Conservation (phyloP, 495 filamentous ascomycete genomes). For the Aspergillus egyptiacus region DNA sequence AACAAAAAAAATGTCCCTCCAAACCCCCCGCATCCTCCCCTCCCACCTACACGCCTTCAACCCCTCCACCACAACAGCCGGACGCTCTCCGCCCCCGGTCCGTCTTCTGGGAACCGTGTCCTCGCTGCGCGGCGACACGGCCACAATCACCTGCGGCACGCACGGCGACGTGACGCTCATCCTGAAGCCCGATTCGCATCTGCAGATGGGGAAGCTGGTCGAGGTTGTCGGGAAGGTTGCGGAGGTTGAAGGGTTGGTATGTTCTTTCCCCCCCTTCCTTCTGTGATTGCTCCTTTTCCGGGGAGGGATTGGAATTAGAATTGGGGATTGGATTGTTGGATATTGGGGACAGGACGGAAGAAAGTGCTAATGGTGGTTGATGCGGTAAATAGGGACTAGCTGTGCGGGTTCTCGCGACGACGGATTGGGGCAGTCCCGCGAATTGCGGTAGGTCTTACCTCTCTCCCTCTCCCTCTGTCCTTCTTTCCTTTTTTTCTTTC, state of each 20-base stretch:
- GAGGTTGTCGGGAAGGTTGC: conserved; percentile 93
- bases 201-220: conserved; percentile 69
- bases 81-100: conserved; percentile 56
- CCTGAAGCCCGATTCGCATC: conserved; percentile 74
- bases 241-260: conserved; percentile 38
- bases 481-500: too few species aligned
- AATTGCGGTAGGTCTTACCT: conserved; percentile 30
- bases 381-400: conserved; percentile 58
- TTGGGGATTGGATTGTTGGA: background rate
- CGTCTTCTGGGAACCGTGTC: conserved; percentile 81
- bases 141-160: conserved; percentile 61
- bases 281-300: too few species aligned
- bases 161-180: conserved; percentile 64
- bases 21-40: conserved; percentile 66
- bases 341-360: background rate
- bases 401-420: conserved; percentile 66
- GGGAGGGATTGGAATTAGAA: too few species aligned
- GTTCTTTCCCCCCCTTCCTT: conserved; percentile 4
- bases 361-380: background rate
- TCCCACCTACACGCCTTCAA: conserved; percentile 62
- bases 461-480: conserved; percentile 9
- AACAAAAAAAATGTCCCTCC: conserved; percentile 38
- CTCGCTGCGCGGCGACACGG: conserved; percentile 73
- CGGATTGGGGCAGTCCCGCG: conserved; percentile 65
- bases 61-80: conserved; percentile 27